Evolutionary conservation across 306 rosid species (phyloP).

Genomic region (Malus orientalis): DNA sequence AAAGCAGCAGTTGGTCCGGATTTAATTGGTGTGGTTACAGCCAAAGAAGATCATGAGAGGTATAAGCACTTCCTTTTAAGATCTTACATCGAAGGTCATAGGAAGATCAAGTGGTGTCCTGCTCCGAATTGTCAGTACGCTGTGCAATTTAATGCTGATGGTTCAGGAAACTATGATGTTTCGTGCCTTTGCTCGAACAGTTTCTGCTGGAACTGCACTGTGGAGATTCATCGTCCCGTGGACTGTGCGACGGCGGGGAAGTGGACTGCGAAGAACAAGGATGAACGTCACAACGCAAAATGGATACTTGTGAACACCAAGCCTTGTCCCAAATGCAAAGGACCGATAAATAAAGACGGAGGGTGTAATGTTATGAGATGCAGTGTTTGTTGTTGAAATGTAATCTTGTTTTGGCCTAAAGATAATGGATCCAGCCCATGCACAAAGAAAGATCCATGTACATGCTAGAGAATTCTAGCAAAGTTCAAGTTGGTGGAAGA

Average conservation of each 20-base stretch:
- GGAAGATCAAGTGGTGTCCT: not conserved
- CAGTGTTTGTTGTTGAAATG: not conserved
- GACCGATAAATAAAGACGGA: not conserved
- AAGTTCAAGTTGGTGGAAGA: no score
- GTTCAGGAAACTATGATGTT: not conserved
- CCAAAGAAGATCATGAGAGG: not conserved
- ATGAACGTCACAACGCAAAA: not conserved
- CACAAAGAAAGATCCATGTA: no score
- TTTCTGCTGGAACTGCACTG: conserved; percentile 1
- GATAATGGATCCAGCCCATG: no score
- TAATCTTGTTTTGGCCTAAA: no score
- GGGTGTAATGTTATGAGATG: conserved; percentile 2
- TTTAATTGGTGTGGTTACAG: not conserved
- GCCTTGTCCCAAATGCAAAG: conserved; percentile 1
- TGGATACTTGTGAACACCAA: not conserved
- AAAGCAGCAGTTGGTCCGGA: not conserved
- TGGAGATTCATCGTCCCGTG: conserved; percentile 1
- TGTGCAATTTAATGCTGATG: not conserved
- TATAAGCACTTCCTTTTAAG: not conserved
- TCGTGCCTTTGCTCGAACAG: not conserved
- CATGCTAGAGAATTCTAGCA: no score
- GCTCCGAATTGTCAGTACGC: not conserved
- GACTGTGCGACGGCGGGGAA: not conserved
- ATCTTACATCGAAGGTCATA: not conserved
- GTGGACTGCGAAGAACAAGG: not conserved